These are phyloP conservation scores for Fusarium phyllophilum DNA, from an alignment of 2,329 filamentous ascomycete genomes.

Conservation along the genomic window DNA sequence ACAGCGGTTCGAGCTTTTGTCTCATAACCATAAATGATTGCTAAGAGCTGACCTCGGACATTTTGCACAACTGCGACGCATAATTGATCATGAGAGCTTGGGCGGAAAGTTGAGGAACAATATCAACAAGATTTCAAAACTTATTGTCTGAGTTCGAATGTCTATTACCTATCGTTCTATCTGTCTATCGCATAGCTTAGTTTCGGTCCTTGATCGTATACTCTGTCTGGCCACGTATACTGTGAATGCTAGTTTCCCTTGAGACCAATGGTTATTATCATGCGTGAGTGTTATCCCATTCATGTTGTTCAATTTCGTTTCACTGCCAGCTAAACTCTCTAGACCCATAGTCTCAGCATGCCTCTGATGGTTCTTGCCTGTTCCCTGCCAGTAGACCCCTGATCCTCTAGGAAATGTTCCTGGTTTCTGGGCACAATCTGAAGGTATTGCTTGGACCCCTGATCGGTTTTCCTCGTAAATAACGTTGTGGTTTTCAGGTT, in stretches of 20 bases:
- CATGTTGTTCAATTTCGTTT: neutral
- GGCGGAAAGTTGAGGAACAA: too few relatives aligned
- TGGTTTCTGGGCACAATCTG: rapidly evolving
- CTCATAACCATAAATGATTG: too few relatives aligned
- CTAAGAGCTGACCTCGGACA: too few relatives aligned
- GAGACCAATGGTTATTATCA: neutral
- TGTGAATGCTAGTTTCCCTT: neutral
- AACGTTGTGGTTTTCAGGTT: neutral
- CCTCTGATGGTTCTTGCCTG: neutral
- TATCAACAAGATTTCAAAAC: too few relatives aligned
- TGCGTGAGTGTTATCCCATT: neutral
- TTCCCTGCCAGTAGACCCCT: neutral
- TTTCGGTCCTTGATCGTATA: neutral
- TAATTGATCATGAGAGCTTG: too few relatives aligned
- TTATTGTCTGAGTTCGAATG: neutral
- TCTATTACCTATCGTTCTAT: neutral
- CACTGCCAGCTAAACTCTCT: neutral
- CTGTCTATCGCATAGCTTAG: neutral
- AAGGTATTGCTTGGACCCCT: rapidly evolving
- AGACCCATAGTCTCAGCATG: neutral
- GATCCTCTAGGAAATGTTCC: rapidly evolving
- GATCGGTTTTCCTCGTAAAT: neutral
- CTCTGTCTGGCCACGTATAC: neutral
- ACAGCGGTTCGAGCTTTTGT: neutral
- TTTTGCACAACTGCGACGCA: too few relatives aligned